phyloP scores from a whole-genome alignment of 352 stramenopile genomes.

The Globisporangium cylindrosporum region DNA sequence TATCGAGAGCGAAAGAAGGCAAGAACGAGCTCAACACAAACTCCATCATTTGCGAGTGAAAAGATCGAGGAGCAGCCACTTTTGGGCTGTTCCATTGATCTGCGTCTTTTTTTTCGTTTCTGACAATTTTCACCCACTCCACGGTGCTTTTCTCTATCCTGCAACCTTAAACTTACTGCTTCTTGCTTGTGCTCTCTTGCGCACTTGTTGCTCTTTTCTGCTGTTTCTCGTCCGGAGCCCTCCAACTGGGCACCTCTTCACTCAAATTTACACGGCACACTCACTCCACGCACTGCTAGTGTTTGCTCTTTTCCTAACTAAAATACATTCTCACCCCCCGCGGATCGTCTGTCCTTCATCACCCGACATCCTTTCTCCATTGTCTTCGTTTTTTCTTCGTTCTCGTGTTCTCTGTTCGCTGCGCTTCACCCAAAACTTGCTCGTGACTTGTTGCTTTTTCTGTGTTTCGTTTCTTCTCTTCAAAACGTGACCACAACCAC shows the following conservation, averaged over 20 bases:
- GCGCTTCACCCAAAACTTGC: background rate
- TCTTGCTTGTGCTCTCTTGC: background rate
- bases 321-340: slow-evolving; percentile 7
- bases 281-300: background rate
- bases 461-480: slow-evolving; percentile 22
- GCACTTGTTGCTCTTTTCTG: background rate
- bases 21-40: background rate
- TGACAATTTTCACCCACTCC: background rate
- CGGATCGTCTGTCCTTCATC: background rate
- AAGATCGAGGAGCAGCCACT: too few relatives aligned
- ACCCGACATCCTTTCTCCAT: background rate
- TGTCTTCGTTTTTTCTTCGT: slow-evolving; percentile 12
- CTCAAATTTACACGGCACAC: slow-evolving; percentile 1
- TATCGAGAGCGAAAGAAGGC: background rate
- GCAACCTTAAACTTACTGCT: background rate
- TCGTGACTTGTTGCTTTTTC: slow-evolving; percentile 9
- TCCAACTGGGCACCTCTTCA: background rate
- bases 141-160: slow-evolving; percentile 3
- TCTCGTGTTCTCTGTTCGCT: background rate
- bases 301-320: slow-evolving; percentile 9
- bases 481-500: slow-evolving; percentile 8
- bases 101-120: background rate
- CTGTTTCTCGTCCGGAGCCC: background rate
- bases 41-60: too few relatives aligned
- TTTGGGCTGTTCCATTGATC: too few relatives aligned